Conservation (phyloP, 2,329 filamentous ascomycete species). For the Verticillium klebahnii region DNA sequence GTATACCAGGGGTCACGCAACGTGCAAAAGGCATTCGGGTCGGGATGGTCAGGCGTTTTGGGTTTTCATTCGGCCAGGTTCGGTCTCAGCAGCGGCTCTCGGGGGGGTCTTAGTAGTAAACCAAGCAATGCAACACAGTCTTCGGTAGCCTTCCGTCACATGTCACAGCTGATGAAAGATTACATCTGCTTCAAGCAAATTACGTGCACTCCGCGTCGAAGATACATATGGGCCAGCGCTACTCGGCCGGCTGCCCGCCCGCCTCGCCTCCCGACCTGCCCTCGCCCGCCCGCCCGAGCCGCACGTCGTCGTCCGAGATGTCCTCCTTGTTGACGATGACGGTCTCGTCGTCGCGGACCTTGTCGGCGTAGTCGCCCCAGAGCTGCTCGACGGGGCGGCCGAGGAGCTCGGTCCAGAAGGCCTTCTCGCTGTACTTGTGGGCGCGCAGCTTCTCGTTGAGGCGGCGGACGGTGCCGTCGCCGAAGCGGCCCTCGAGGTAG, state of each 20-base stretch:
- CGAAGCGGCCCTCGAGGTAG: constrained; percentile 69
- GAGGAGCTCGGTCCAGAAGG: constrained; percentile 65
- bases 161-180: background rate
- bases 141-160: too few species aligned
- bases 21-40: background rate
- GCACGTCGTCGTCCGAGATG: constrained; percentile 12
- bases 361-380: constrained; percentile 66
- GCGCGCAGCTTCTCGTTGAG: constrained; percentile 64
- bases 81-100: background rate
- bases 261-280: background rate
- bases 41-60: background rate
- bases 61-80: background rate
- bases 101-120: background rate
- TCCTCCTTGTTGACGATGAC: constrained; percentile 17
- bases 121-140: background rate
- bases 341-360: constrained; percentile 15
- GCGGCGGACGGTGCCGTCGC: constrained; percentile 52
- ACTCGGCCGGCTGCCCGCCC: background rate
- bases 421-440: constrained; percentile 58
- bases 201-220: background rate
- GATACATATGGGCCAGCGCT: background rate
- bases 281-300: background rate
- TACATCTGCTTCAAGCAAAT: too few species aligned
- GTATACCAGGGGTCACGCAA: background rate
- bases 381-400: constrained; percentile 62